These are phyloP conservation scores for Phytophthora cactorum DNA, from an alignment of 352 stramenopile genomes.

Conservation along the genomic window DNA sequence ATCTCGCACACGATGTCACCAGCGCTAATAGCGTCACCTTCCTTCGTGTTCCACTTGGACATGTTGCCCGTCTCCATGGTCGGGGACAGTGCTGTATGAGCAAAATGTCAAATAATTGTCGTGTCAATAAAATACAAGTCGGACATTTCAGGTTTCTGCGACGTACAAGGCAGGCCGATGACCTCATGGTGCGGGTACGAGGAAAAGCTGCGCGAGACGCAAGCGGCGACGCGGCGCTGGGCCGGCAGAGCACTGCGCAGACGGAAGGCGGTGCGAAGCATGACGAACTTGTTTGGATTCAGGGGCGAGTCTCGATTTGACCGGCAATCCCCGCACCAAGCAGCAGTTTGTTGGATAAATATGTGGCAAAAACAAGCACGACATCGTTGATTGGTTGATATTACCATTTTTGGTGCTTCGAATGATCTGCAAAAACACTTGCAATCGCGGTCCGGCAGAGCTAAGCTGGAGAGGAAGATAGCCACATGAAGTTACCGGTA, in stretches of 20 bases:
- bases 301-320: slow-evolving; percentile 30
- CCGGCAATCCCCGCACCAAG: slow-evolving; percentile 17
- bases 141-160: background rate
- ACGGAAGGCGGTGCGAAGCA: slow-evolving; percentile 72
- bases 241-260: slow-evolving; percentile 41
- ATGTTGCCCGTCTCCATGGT: slow-evolving; percentile 98
- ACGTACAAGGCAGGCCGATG: slow-evolving; percentile 76
- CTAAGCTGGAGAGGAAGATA: no score
- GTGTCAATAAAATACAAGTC: slow-evolving; percentile 11
- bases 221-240: slow-evolving; percentile 45
- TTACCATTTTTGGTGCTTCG: background rate
- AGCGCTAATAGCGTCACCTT: slow-evolving; percentile 92
- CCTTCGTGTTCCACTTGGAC: slow-evolving; percentile 94
- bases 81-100: slow-evolving; percentile 89
- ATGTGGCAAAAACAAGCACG: slow-evolving; percentile 16
- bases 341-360: slow-evolving; percentile 32
- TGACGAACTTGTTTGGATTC: slow-evolving; percentile 7
- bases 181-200: slow-evolving; percentile 84
- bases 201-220: slow-evolving; percentile 56
- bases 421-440: background rate
- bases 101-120: slow-evolving; percentile 11
- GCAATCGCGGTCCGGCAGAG: background rate
- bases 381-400: slow-evolving; percentile 14
- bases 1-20: slow-evolving; percentile 97
- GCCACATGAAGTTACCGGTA: no score